phyloP scores from a whole-genome alignment of 441 rosid genomes.

The Euphorbia celastroides region DNA sequence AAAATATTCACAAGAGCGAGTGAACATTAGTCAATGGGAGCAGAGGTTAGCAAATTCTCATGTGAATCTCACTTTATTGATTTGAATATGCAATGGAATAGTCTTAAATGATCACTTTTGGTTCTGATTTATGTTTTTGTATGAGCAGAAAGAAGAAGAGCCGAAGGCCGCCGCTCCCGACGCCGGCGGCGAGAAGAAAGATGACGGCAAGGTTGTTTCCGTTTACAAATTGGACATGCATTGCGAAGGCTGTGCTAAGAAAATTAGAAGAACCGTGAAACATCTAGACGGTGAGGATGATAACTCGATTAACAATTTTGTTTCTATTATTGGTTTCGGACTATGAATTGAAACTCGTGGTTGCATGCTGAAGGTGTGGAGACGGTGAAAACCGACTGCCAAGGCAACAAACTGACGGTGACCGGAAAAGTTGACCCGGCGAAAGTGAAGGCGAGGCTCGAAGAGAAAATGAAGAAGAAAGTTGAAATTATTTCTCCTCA shows the following conservation, averaged over 20 bases:
- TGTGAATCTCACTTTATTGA: background rate
- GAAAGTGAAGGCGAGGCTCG: constrained; percentile 44
- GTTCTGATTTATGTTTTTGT: background rate
- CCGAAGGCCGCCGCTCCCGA: constrained; percentile 46
- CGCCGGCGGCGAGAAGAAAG: constrained; percentile 37
- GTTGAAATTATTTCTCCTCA: constrained; percentile 67
- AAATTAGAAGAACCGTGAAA: constrained; percentile 47
- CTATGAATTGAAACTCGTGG: background rate
- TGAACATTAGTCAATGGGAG: constrained; percentile 37
- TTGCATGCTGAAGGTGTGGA: constrained; percentile 54
- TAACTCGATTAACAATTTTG: background rate
- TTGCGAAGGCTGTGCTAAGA: constrained; percentile 90
- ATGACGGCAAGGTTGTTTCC: constrained; percentile 40
- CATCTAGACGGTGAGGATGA: constrained; percentile 41
- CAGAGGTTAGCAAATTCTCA: constrained; percentile 45
- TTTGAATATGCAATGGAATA: background rate
- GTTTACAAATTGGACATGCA: constrained; percentile 82
- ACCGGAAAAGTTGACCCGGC: constrained; percentile 70
- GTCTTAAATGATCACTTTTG: background rate
- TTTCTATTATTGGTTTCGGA: background rate
- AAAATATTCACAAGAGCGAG: background rate
- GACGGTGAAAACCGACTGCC: constrained; percentile 49
- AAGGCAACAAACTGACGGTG: constrained; percentile 60
- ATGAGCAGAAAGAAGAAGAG: constrained; percentile 35
- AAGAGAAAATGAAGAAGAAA: constrained; percentile 51